phyloP scores from a whole-genome alignment of 2,329 filamentous ascomycete genomes.

The Hypocreales sp. region DNA sequence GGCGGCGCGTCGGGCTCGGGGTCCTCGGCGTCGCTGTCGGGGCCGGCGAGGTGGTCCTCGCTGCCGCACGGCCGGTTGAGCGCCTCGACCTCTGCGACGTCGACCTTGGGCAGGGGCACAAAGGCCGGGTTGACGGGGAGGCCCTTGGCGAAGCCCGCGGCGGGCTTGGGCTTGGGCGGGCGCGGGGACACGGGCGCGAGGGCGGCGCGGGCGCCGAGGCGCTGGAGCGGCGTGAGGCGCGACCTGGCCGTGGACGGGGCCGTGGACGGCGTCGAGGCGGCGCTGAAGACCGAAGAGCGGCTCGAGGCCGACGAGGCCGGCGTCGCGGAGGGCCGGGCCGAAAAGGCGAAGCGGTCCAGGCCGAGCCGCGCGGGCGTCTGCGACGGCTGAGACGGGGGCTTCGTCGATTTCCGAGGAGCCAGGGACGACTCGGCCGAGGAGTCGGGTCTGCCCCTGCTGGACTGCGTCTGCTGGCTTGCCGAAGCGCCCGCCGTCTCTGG shows the following conservation, averaged over 20 bases:
- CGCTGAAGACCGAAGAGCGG: constrained; percentile 20
- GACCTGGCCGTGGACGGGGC: constrained; percentile 26
- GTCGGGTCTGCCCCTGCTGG: constrained; percentile 7
- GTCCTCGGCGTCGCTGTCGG: constrained; percentile 33
- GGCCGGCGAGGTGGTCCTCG: constrained; percentile 39
- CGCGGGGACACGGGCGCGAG: constrained; percentile 12
- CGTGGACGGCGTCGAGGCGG: constrained; percentile 22
- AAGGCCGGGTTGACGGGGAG: constrained; percentile 36
- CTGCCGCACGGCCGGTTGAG: constrained; percentile 33
- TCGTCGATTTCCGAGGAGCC: constrained; percentile 13
- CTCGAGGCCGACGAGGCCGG: constrained; percentile 19
- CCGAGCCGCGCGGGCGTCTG: constrained; percentile 15
- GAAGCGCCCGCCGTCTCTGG: constrained; percentile 8
- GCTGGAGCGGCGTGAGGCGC: constrained; percentile 35
- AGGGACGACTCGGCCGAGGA: constrained; percentile 10
- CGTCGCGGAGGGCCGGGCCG: constrained; percentile 13
- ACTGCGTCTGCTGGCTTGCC: constrained; percentile 9
- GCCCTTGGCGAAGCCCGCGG: constrained; percentile 14
- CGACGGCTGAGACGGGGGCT: constrained; percentile 7
- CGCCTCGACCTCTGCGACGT: constrained; percentile 35
- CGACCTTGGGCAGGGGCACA: constrained; percentile 37
- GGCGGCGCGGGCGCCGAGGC: constrained; percentile 31
- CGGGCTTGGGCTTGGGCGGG: constrained; percentile 11
- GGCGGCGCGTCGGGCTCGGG: constrained; percentile 16
- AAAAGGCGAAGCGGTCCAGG: constrained; percentile 19